Conservation (phyloP, 306 rosid species). For the Corylus avellana region DNA sequence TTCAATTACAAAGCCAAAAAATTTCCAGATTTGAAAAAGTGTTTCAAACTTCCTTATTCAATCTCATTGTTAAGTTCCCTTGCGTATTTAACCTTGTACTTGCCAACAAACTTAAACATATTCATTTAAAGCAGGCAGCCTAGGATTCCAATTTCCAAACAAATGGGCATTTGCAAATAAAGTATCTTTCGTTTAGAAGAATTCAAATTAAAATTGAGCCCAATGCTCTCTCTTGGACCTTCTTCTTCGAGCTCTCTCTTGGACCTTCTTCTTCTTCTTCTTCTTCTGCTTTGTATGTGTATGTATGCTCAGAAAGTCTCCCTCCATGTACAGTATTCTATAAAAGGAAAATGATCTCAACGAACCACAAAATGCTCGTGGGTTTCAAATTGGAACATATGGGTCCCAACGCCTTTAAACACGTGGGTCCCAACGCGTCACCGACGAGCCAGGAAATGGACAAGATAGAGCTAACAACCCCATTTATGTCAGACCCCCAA, state of each 20-base stretch:
- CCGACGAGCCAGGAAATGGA: neutral
- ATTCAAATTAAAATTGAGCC: neutral
- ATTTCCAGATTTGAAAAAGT: neutral
- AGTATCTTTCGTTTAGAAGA: neutral
- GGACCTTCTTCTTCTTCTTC: neutral
- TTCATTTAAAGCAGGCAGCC: neutral
- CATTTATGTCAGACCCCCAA: neutral
- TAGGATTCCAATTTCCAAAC: neutral
- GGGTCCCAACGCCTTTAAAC: neutral
- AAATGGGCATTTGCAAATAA: neutral
- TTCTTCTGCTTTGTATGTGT: neutral
- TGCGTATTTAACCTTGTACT: constrained; percentile 2
- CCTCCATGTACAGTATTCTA: neutral
- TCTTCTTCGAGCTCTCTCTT: neutral
- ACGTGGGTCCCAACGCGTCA: constrained; percentile 4
- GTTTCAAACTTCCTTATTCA: neutral
- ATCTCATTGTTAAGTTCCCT: constrained; percentile 4
- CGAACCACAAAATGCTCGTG: neutral
- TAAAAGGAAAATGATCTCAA: neutral
- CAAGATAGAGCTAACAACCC: neutral
- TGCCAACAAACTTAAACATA: constrained; percentile 22
- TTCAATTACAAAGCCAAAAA: neutral
- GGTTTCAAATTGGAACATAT: neutral
- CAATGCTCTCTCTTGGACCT: neutral
- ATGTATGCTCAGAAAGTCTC: neutral